Evolutionary conservation across 176 grass and related monocot genomes (phyloP), one percentile per base, ranked within the genome.

Genomic region (Oryza rufipogon): DNA sequence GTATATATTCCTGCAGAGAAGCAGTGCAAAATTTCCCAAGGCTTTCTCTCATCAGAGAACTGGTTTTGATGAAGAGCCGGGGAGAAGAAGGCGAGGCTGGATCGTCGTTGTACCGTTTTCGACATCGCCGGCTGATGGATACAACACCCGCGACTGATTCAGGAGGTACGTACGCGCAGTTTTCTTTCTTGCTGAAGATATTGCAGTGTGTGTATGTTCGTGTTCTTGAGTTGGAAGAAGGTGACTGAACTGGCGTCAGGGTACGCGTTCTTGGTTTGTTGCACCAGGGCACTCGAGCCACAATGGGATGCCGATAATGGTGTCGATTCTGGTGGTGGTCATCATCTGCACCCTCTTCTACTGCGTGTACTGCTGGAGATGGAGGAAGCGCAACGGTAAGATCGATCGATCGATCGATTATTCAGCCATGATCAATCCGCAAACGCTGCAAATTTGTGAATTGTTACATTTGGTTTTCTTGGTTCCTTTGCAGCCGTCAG

Each of bases 361-460:
- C 85, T 97, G 92, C 68, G 45, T 95, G 0, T 97, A 97, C 86
- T 97, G 95, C 87, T 97, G 95, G 95, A 95, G 88, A 52, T 97
- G 95, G 95, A 92, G 95, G 76, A 97, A 89, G 70, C 87, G 95
- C 91, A 97, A 97, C 76, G 95, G 95, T 97, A 9, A 44, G 42
- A 7, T 82, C 79, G 83, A 41, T 45, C 46, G 42, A 7, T 82
- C 79, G 83, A 41, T 45, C 46, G 16, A 11, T 49, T 11, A 19
- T 39, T 76, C 67, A 63, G 58, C 4, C 20, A 63, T 58, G 30
- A 16, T 34, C 23, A 3, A 25, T 36, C 34, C 2, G 34, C 28
- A 39, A 41, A 51, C 13, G 33, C 20, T 1, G 60, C 17, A 22
- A n/a, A 17, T 58, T 20, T 5, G 58, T 1, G 15, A 52, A 16